These are phyloP conservation scores for Ceratocystiopsis sp. DNA, from an alignment of 2,329 filamentous ascomycete species.

Conservation along the genomic window DNA sequence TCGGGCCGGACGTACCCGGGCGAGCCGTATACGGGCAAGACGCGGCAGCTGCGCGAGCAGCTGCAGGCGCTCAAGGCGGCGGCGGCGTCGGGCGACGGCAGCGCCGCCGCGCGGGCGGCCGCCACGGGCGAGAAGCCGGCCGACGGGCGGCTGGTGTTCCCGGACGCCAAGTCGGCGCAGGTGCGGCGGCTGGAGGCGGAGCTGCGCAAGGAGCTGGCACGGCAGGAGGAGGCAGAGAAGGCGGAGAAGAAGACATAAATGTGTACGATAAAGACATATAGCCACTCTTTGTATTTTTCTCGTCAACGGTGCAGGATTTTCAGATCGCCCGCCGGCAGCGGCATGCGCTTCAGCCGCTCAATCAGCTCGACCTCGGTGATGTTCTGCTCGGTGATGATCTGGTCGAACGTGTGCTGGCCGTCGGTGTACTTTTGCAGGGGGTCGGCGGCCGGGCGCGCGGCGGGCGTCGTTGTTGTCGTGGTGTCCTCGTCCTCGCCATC, in stretches of 20 bases:
- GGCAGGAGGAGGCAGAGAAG: background rate
- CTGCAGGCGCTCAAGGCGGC: slow-evolving; percentile 19
- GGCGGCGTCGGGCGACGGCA: background rate
- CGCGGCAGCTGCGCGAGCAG: slow-evolving; percentile 26
- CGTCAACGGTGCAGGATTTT: slow-evolving; percentile 33
- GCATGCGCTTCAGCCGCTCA: slow-evolving; percentile 44
- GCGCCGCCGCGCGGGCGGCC: slow-evolving; percentile 1
- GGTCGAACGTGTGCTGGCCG: slow-evolving; percentile 61
- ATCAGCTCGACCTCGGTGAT: slow-evolving; percentile 54
- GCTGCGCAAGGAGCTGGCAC: slow-evolving; percentile 7
- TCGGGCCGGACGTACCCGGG: slow-evolving; percentile 36
- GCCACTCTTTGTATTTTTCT: background rate
- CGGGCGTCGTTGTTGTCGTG: background rate
- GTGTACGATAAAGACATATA: background rate
- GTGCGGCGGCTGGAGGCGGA: slow-evolving; percentile 9
- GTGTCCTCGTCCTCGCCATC: background rate
- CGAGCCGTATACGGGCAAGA: slow-evolving; percentile 29
- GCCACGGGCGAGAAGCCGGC: background rate
- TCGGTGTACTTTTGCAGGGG: slow-evolving; percentile 53
- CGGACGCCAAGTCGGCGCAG: slow-evolving; percentile 10
- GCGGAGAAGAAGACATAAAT: background rate
- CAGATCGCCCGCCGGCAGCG: slow-evolving; percentile 33
- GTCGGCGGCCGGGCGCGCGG: slow-evolving; percentile 21
- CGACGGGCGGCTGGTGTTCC: slow-evolving; percentile 10
- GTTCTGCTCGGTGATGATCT: slow-evolving; percentile 63